Percentiles rank a stretch among this genome's conserved stretches.
These are phyloP conservation scores for Dryas octopetala DNA, from an alignment of 306 rosid genomes.

Conservation along the genomic window DNA sequence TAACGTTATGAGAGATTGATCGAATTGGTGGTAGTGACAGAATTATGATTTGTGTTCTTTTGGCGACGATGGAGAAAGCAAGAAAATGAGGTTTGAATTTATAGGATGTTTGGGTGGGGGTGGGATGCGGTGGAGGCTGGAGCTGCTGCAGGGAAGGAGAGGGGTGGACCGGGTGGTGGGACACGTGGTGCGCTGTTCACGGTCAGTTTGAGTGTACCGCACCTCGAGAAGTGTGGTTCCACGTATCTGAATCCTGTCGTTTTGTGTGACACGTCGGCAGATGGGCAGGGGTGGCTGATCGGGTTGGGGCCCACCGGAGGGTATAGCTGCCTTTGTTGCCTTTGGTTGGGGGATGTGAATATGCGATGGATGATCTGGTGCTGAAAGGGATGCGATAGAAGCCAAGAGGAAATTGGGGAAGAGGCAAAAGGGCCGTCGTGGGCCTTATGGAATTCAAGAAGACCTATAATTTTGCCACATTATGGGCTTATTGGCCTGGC, in stretches of 20 bases:
- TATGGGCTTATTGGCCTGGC: too few relatives aligned
- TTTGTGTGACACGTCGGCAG: neutral
- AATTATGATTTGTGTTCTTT: too few relatives aligned
- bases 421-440: too few relatives aligned
- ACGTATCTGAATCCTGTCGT: neutral
- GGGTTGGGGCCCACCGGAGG: neutral
- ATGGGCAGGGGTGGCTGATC: neutral
- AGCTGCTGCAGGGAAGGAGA: neutral
- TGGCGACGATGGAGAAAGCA: neutral
- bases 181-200: neutral
- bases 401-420: too few relatives aligned
- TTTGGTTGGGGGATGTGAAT: neutral
- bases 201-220: constrained; percentile 18
- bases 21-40: too few relatives aligned
- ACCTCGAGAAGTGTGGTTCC: neutral
- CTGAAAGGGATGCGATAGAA: neutral
- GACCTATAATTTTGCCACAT: too few relatives aligned
- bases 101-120: neutral
- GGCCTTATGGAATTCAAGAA: too few relatives aligned
- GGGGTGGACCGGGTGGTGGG: too few relatives aligned
- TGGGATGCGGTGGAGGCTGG: neutral
- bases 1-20: too few relatives aligned
- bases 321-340: too few relatives aligned
- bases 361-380: neutral
- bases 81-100: neutral